Percentiles rank a stretch among this genome's conserved stretches.
Conservation (phyloP, 2,329 filamentous ascomycete species). For the Polytolypa hystricis region DNA sequence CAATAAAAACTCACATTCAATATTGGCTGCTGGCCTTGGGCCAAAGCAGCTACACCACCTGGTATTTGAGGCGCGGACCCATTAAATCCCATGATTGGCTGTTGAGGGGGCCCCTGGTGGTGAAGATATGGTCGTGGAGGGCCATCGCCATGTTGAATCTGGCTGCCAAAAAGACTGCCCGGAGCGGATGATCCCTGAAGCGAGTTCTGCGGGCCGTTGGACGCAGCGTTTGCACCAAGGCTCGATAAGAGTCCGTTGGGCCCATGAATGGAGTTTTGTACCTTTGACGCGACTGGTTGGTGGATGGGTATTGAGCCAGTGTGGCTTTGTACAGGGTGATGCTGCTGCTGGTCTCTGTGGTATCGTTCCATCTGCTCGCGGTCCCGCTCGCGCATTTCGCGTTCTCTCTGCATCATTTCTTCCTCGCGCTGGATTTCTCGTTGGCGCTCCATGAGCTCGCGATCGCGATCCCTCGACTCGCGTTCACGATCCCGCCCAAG, state of each 20-base stretch:
- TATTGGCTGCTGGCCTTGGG: slow-evolving; percentile 75
- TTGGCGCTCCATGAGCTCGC: slow-evolving; percentile 40
- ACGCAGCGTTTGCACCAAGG: slow-evolving; percentile 49
- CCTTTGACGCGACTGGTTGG: slow-evolving; percentile 78
- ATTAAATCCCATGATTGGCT: slow-evolving; percentile 42
- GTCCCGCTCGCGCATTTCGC: slow-evolving; percentile 39
- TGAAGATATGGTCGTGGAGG: slow-evolving; percentile 49
- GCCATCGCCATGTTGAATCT: slow-evolving; percentile 49
- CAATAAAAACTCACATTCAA: slow-evolving; percentile 45
- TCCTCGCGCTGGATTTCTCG: slow-evolving; percentile 39
- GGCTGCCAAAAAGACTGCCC: slow-evolving; percentile 57
- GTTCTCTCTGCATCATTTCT: slow-evolving; percentile 46
- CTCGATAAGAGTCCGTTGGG: slow-evolving; percentile 78
- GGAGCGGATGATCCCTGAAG: slow-evolving; percentile 50
- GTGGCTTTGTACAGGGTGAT: slow-evolving; percentile 73
- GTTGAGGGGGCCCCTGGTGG: slow-evolving; percentile 45
- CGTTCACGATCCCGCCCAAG: slow-evolving; percentile 36
- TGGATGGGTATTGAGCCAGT: slow-evolving; percentile 83
- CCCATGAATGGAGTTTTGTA: slow-evolving; percentile 74
- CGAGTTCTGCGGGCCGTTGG: slow-evolving; percentile 42
- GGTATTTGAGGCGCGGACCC: slow-evolving; percentile 33
- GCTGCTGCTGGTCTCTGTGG: slow-evolving; percentile 47
- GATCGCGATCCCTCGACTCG: slow-evolving; percentile 39
- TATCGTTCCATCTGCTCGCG: slow-evolving; percentile 53
- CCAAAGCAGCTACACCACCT: slow-evolving; percentile 47